Conservation (phyloP, 768 basidiomycete genomes). For the Tephrocybe sp. region DNA sequence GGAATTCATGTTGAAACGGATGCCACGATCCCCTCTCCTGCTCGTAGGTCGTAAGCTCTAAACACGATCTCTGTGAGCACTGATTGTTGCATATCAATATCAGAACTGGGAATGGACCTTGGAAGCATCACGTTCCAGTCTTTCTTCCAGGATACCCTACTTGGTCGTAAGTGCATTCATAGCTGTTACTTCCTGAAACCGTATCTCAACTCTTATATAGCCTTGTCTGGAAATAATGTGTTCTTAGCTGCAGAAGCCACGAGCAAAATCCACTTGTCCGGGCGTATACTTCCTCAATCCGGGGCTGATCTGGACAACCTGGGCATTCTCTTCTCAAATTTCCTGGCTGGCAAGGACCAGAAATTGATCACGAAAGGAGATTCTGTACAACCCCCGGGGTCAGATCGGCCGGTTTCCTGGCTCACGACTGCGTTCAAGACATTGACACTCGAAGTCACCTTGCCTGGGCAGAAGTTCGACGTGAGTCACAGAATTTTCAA, state of each 20-base stretch:
- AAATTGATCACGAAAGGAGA: constrained; percentile 58
- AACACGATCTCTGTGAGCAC: neutral
- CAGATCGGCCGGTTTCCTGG: constrained; percentile 54
- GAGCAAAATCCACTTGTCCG: constrained; percentile 53
- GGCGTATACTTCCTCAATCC: constrained; percentile 61
- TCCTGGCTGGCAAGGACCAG: constrained; percentile 60
- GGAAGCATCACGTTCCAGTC: constrained; percentile 63
- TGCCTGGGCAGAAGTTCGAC: constrained; percentile 59
- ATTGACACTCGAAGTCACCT: constrained; percentile 53
- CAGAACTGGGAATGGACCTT: constrained; percentile 68
- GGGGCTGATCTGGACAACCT: constrained; percentile 51
- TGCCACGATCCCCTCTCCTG: constrained; percentile 59
- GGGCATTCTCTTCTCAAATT: constrained; percentile 65
- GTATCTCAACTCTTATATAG: constrained; percentile 28
- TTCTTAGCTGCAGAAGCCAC: constrained; percentile 46
- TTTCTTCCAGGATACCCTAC: constrained; percentile 50
- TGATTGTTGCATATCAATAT: constrained; percentile 15
- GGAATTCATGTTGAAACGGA: constrained; percentile 72
- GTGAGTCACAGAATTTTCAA: constrained; percentile 27
- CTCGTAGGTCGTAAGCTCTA: constrained; percentile 51
- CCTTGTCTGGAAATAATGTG: constrained; percentile 48
- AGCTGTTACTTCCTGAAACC: constrained; percentile 2
- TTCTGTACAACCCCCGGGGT: constrained; percentile 57
- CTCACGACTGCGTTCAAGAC: constrained; percentile 70
- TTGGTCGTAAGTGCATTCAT: constrained; percentile 57